A percentile compares a stretch with the other conserved stretches of the same genome.
phyloP scores from a whole-genome alignment of 148 eudicot species.

The Vaccinium darrowii region DNA sequence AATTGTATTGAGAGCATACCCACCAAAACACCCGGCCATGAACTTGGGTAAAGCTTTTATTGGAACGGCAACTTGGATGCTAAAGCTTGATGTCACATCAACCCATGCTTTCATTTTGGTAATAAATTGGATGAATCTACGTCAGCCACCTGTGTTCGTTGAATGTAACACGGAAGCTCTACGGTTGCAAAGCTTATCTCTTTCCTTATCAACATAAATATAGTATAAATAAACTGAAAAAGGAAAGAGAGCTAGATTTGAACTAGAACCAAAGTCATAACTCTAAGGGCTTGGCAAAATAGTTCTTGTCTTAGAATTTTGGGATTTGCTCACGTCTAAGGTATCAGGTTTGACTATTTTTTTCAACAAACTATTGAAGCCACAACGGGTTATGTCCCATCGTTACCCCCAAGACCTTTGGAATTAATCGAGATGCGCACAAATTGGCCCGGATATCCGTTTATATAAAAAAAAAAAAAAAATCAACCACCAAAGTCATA shows the following conservation, averaged over 20 bases:
- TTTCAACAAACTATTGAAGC: too few relatives aligned
- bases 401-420: too few relatives aligned
- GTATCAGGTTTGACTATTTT: too few relatives aligned
- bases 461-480: background rate
- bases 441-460: too few relatives aligned
- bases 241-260: background rate
- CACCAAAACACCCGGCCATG: too few relatives aligned
- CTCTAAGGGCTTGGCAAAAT: too few relatives aligned
- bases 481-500: background rate
- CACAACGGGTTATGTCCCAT: too few relatives aligned
- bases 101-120: background rate
- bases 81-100: background rate
- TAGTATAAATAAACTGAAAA: background rate
- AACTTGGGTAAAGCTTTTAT: too few relatives aligned
- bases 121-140: background rate
- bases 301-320: too few relatives aligned
- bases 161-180: conserved; percentile 8
- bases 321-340: too few relatives aligned
- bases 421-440: too few relatives aligned
- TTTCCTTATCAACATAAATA: background rate
- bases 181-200: conserved; percentile 6
- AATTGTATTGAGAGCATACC: too few relatives aligned
- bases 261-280: conserved; percentile 1
- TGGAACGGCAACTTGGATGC: background rate
- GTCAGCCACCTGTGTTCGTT: background rate